Percentiles rank a stretch among this genome's conserved stretches.
Evolutionary conservation across 305 asterid genomes (phyloP).

Genomic region (Caryopteris hybrid): DNA sequence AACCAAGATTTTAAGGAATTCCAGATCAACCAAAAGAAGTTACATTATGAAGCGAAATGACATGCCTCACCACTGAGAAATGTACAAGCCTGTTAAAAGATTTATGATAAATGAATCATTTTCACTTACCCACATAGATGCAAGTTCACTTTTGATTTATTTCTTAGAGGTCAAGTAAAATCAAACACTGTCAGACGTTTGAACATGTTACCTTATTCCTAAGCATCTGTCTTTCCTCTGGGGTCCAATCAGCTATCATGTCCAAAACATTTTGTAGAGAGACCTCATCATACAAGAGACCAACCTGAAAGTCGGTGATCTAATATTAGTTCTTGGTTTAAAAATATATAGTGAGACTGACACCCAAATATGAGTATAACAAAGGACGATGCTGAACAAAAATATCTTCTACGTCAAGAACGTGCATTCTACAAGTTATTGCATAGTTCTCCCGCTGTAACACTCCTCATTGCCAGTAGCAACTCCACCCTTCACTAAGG

Average conservation of each 20-base stretch:
- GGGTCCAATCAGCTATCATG: slow-evolving; percentile 85
- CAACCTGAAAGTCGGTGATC: slow-evolving; percentile 59
- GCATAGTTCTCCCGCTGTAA: not conserved
- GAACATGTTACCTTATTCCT: slow-evolving; percentile 65
- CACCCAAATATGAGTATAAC: not conserved
- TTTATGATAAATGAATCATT: not conserved
- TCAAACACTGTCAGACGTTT: not conserved
- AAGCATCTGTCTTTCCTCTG: slow-evolving; percentile 77
- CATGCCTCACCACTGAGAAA: not conserved
- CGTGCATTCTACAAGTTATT: not conserved
- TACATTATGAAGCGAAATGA: not conserved
- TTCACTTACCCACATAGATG: not conserved
- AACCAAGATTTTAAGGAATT: not conserved
- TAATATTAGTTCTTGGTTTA: not conserved
- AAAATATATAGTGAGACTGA: not conserved
- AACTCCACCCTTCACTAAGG: not conserved
- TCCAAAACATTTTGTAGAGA: slow-evolving; percentile 79
- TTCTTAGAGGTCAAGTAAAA: not conserved
- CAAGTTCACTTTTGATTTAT: not conserved
- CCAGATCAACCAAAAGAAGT: not conserved
- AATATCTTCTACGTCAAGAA: not conserved
- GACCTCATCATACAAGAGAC: slow-evolving; percentile 74
- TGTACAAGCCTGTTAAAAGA: not conserved
- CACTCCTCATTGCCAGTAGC: not conserved
- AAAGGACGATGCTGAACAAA: slow-evolving; percentile 12